Evolutionary conservation across 2,329 filamentous ascomycete species (phyloP).

Genomic region (Epichloe elymi): DNA sequence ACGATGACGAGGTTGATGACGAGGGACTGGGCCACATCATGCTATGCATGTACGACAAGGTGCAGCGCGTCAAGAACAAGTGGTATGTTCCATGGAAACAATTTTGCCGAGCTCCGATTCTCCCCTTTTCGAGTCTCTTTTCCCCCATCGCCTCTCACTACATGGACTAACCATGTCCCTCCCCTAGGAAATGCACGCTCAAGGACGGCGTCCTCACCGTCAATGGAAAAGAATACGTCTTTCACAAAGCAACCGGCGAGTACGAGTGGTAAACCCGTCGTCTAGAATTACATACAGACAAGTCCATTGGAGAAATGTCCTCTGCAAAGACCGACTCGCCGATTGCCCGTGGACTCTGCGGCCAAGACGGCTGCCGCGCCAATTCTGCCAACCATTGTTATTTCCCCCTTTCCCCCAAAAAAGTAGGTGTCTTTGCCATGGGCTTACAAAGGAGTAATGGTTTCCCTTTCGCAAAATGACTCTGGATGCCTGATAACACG

Average conservation of each 20-base stretch:
- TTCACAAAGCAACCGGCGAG: conserved; percentile 93
- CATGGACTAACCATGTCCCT: not conserved
- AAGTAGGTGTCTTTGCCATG: too few relatives aligned
- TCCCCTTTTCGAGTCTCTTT: conserved; percentile 1
- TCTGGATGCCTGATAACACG: too few relatives aligned
- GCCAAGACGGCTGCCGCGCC: not conserved
- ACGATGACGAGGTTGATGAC: conserved; percentile 78
- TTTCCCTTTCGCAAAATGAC: too few relatives aligned
- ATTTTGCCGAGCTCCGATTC: too few relatives aligned
- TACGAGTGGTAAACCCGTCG: conserved; percentile 70
- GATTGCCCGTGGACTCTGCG: too few relatives aligned
- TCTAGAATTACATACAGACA: too few relatives aligned
- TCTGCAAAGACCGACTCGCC: not conserved
- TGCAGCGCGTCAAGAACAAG: conserved; percentile 98
- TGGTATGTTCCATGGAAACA: conserved; percentile 40
- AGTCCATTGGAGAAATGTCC: too few relatives aligned
- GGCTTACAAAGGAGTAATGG: too few relatives aligned
- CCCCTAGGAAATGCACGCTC: conserved; percentile 77
- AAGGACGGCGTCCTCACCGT: conserved; percentile 94
- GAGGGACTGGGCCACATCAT: conserved; percentile 80
- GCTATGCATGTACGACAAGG: conserved; percentile 99
- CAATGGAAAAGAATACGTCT: conserved; percentile 90
- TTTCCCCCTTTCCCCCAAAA: too few relatives aligned
- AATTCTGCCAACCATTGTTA: not conserved
- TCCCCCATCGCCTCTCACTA: conserved; percentile 6